Percentiles rank a stretch among this genome's conserved stretches.
Conservation (phyloP, 495 filamentous ascomycete genomes). For the Extremus antarcticus region DNA sequence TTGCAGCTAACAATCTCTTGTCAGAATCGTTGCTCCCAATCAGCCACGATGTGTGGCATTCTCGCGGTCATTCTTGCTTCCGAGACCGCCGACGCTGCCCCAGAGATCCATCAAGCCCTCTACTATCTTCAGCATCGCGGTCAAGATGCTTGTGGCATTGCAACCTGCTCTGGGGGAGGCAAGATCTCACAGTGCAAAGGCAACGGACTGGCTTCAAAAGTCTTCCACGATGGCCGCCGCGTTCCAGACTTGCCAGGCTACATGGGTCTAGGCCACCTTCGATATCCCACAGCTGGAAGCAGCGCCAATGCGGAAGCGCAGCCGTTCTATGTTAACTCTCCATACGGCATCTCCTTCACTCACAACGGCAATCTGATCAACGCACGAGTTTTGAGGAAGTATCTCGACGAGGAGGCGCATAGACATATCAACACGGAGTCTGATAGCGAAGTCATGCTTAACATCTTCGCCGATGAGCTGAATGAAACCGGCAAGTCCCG, state of each 20-base stretch:
- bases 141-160: constrained; percentile 82
- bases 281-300: constrained; percentile 68
- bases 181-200: constrained; percentile 85
- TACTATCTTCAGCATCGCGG: constrained; percentile 59
- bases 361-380: constrained; percentile 96
- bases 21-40: constrained; percentile 2
- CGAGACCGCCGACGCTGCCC: constrained; percentile 46
- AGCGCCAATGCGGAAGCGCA: constrained; percentile 72
- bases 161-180: constrained; percentile 65
- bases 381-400: constrained; percentile 62
- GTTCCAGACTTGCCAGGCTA: constrained; percentile 71
- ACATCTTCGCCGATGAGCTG: constrained; percentile 87
- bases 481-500: constrained; percentile 94
- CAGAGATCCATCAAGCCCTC: constrained; percentile 79
- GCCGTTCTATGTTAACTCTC: constrained; percentile 90
- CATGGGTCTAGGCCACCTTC: constrained; percentile 82
- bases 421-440: constrained; percentile 95
- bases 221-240: constrained; percentile 69
- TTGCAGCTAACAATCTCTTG: constrained; percentile 2
- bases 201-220: constrained; percentile 71
- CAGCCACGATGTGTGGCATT: constrained; percentile 69
- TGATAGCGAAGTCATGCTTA: constrained; percentile 90
- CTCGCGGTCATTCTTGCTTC: constrained; percentile 70
- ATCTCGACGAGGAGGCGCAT: constrained; percentile 79
- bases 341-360: constrained; percentile 59